Evolutionary conservation across 352 stramenopile species (phyloP).

Genomic region (Globisporangium ultimum): DNA sequence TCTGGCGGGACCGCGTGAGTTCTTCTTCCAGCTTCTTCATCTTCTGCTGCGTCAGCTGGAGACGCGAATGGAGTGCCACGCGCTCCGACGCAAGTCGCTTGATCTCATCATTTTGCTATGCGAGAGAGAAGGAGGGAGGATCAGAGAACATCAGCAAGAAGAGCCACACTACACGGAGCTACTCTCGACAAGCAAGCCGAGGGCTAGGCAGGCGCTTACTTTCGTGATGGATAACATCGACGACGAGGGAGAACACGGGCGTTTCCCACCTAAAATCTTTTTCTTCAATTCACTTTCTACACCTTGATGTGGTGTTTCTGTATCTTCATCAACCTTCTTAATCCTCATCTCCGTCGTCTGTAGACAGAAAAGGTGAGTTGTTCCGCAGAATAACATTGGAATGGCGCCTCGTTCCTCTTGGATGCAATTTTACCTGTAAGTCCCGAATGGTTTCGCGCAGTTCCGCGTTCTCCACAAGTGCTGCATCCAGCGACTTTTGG

Average conservation of each 20-base stretch:
- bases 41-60: constrained; percentile 53
- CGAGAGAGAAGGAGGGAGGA: constrained; percentile 19
- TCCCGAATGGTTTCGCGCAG: constrained; percentile 59
- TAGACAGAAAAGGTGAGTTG: constrained; percentile 19
- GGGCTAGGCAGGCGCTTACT: constrained; percentile 13
- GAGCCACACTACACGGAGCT: constrained; percentile 10
- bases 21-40: constrained; percentile 56
- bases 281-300: constrained; percentile 35
- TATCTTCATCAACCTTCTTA: neutral
- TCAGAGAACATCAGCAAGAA: constrained; percentile 17
- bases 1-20: constrained; percentile 40
- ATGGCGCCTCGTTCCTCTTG: constrained; percentile 29
- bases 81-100: constrained; percentile 46
- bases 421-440: constrained; percentile 50
- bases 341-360: constrained; percentile 15
- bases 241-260: constrained; percentile 8
- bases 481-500: constrained; percentile 44
- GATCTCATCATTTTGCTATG: constrained; percentile 51
- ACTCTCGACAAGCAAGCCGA: constrained; percentile 3
- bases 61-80: constrained; percentile 36
- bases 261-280: constrained; percentile 15
- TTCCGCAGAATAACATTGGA: constrained; percentile 27
- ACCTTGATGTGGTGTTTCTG: constrained; percentile 17
- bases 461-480: constrained; percentile 55
- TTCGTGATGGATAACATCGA: constrained; percentile 17